Base-by-base conservation (phyloP, 139 green algal species). In the Auxenochlorella pyrenoidosa region DNA sequence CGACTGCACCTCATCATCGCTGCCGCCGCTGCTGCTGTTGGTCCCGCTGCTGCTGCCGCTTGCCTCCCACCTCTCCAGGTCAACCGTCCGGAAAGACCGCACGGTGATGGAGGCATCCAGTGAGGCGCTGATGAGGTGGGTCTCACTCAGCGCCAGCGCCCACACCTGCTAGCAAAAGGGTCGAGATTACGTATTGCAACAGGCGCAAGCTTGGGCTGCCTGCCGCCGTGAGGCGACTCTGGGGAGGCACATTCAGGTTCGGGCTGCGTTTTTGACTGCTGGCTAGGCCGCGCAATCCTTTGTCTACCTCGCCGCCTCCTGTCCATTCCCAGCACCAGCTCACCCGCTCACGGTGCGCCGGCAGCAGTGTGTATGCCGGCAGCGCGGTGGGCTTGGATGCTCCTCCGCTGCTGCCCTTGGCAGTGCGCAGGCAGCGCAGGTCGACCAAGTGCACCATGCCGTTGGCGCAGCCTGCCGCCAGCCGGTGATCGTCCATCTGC, bases 381-480 rank as follows among this genome's bases (percentile, higher is more conserved):
- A 84, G 79, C 58, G 38, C 51, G 79, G 10, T 19, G 38, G 34
- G 38, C 36, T 34, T 13, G 43, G 43, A 43, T 6, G 30, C 43
- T 32, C 75, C 18, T 26, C 30, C 51, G 13, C 30, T 30, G 43
- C 43, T 16, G 44, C 15, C 30, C 30, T 8, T 59, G 41, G 22
- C 10, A 30, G 40, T 51, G 34, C 34, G 18, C 10, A 71, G 44
- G 58, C 79, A 65, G 24, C 79, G 79, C 58, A 84, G 58, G 79
- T 84, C 79, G 3, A 72, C 58, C 0, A 84, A 6, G 22, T 84
- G 79, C 58, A 84, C 79, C 58, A 51, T 84, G 79, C 79, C 79
- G 36, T 84, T 84, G 79, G 51, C 79, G 59, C 79, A 84, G 16
- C 79, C 79, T 58, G 72, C 79, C 3, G 58, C 79, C 36, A 84